Evolutionary conservation across 2,329 filamentous ascomycete species (phyloP), one percentile per base, ranked within the genome.

Genomic region (Triangularia verruculosa): DNA sequence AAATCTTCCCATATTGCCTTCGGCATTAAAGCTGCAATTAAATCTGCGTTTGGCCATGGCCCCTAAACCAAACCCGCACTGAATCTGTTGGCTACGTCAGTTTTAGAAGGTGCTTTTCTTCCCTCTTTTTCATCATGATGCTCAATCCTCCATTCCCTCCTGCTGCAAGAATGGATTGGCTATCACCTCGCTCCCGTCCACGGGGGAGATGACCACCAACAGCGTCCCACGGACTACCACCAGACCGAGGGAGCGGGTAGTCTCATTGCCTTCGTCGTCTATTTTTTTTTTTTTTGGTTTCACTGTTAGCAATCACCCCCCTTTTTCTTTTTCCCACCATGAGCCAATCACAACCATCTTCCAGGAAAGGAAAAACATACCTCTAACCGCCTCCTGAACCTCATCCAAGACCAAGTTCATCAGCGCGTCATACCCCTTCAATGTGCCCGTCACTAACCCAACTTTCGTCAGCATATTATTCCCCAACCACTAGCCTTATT

Each of bases 341-440:
- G n/a, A n/a, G n/a, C n/a, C n/a, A n/a, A n/a, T n/a, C n/a, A n/a
- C n/a, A n/a, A n/a, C n/a, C n/a, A n/a, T n/a, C n/a, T n/a, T n/a
- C n/a, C n/a, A n/a, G n/a, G n/a, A n/a, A n/a, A n/a, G n/a, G n/a
- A 9, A 6, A 1, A 6, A 54, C 22, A 13, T 39, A 96, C 94
- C 94, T 82, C 90, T 86, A 78, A 97, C 88, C 56, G 89, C 85
- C 77, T 99, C 95, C 76, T 95, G 88, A 59, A 96, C 94, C 70
- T 98, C 91, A 73, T 98, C 95, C 62, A 99, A 82, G 25, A 99
- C 95, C 66, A 99, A 83, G 76, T 99, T 99, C 93, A 98, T 98
- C 65, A 99, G 83, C 72, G 95, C 93, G 76, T 99, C 95, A 76
- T 93, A 98, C 67, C 95, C 95, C 78, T 98, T 98, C 51, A 99